Evolutionary conservation across 2,329 filamentous ascomycete species (phyloP).

Genomic region (Tolypocladium pustulatum): DNA sequence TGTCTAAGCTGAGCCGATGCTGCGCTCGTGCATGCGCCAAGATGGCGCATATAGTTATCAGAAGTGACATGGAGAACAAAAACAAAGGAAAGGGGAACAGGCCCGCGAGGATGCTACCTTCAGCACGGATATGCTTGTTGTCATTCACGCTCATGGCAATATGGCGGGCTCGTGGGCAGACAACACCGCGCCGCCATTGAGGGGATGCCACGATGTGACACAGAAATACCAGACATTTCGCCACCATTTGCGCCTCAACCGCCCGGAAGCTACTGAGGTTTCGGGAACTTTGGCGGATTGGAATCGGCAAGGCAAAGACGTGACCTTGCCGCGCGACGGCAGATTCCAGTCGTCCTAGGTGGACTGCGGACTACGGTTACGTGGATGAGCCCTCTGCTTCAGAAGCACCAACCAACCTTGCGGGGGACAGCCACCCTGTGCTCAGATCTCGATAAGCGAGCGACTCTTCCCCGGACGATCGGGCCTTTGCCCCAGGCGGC

Average conservation of each 20-base stretch:
- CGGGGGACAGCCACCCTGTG: not conserved
- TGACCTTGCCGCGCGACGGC: not conserved
- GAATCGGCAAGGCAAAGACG: not conserved
- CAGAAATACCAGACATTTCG: not conserved
- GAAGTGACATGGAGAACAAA: not conserved
- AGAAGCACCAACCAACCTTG: not conserved
- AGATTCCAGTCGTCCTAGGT: not conserved
- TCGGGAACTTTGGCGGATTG: not conserved
- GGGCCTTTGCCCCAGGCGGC: not conserved
- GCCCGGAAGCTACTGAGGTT: not conserved
- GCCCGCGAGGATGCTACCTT: not conserved
- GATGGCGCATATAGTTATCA: not conserved
- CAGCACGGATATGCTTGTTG: too few relatives aligned
- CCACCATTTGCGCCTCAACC: not conserved
- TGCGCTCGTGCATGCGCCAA: not conserved
- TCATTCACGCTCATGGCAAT: too few relatives aligned
- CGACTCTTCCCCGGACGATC: not conserved
- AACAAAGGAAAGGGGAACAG: not conserved
- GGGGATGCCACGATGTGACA: not conserved
- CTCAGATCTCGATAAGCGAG: constrained; percentile 5
- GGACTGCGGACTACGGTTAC: not conserved
- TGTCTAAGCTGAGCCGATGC: not conserved
- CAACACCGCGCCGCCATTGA: not conserved
- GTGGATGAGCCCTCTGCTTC: not conserved
- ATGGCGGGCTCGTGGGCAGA: too few relatives aligned